Conservation (phyloP, 2,329 filamentous ascomycete genomes). For the Beauveria asiatica region DNA sequence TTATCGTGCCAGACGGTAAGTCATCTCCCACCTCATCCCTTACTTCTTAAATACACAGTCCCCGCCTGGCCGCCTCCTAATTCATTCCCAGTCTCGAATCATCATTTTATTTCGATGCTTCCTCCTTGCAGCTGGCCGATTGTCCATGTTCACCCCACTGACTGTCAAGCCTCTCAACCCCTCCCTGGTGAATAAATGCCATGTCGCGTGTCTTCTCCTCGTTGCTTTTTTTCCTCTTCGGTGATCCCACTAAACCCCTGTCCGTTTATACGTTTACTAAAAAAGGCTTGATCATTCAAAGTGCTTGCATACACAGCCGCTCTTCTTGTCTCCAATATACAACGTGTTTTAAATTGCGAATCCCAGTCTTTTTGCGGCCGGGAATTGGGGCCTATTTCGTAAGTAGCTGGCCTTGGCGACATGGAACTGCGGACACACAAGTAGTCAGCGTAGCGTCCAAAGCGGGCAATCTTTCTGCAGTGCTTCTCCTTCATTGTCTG, state of each 20-base stretch:
- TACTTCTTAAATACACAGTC: not conserved
- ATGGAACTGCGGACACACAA: not conserved
- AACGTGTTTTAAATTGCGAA: too few species aligned
- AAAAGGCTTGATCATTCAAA: not conserved
- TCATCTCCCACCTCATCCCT: not conserved
- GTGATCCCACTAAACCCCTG: not conserved
- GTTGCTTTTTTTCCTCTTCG: not conserved
- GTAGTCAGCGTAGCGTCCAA: not conserved
- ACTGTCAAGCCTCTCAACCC: not conserved
- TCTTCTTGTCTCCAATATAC: not conserved
- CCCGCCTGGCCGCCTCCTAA: not conserved
- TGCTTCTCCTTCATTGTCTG: not conserved
- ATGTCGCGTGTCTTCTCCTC: not conserved
- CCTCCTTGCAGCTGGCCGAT: not conserved
- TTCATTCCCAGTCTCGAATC: not conserved
- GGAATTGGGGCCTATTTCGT: not conserved
- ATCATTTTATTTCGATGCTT: not conserved
- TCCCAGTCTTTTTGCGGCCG: not conserved
- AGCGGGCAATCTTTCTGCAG: not conserved
- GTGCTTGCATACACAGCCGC: not conserved
- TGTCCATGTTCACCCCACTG: not conserved
- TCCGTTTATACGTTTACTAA: not conserved
- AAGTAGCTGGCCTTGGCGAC: not conserved
- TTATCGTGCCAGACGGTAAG: too few species aligned
- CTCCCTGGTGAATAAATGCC: not conserved